These are phyloP conservation scores for Erythrobasidium hasegawianum DNA, from an alignment of 1,284 basidiomycete genomes.

Conservation along the genomic window DNA sequence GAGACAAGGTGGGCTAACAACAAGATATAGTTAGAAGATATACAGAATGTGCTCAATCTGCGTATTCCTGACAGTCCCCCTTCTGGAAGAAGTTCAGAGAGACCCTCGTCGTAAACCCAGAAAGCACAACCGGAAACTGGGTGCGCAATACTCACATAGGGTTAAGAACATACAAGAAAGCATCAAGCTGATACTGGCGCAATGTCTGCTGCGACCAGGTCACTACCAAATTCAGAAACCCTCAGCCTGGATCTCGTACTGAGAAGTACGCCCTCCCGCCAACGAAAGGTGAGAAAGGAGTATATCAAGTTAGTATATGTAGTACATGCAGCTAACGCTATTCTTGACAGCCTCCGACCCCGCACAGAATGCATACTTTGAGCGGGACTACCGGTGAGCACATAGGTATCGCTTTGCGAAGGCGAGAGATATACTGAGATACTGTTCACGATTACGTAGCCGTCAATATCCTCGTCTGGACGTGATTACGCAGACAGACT, in stretches of 20 bases:
- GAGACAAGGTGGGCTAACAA: neutral
- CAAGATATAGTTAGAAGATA: neutral
- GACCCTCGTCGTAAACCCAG: slow-evolving; percentile 31
- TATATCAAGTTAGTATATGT: neutral
- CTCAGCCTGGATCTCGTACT: slow-evolving; percentile 27
- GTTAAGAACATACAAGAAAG: too few relatives aligned
- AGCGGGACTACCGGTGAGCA: slow-evolving; percentile 35
- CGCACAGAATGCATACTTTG: slow-evolving; percentile 33
- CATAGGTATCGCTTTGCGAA: neutral
- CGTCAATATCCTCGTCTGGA: slow-evolving; percentile 28
- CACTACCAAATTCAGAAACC: slow-evolving; percentile 20
- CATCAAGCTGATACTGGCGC: too few relatives aligned
- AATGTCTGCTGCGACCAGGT: slow-evolving; percentile 1
- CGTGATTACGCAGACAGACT: slow-evolving; percentile 28
- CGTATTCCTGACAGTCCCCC: slow-evolving; percentile 9
- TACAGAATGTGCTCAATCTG: too few relatives aligned
- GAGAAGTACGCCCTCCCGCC: slow-evolving; percentile 30
- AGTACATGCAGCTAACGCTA: neutral
- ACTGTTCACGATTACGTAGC: neutral
- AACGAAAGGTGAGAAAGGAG: slow-evolving; percentile 17
- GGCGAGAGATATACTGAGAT: neutral
- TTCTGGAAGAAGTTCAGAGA: slow-evolving; percentile 34
- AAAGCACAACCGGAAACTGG: slow-evolving; percentile 16
- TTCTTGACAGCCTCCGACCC: slow-evolving; percentile 19
- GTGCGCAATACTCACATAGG: too few relatives aligned